Evolutionary conservation across 257 asterid species (phyloP).

Genomic region (Petunia axillaris): DNA sequence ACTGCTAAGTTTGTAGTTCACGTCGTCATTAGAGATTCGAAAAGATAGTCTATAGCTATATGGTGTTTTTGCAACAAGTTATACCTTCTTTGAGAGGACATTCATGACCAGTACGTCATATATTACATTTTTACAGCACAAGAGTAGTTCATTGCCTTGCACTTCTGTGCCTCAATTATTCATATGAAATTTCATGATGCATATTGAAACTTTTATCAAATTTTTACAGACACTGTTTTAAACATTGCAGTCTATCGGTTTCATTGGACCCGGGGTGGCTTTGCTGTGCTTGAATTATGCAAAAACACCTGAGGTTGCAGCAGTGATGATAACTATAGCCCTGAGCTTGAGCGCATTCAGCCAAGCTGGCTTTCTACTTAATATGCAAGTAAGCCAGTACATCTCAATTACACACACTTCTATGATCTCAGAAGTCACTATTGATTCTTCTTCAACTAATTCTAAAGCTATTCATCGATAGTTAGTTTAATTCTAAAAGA

Average conservation of each 20-base stretch:
- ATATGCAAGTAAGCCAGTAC: conserved; percentile 79
- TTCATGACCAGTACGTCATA: not conserved
- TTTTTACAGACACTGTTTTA: not conserved
- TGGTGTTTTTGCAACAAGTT: not conserved
- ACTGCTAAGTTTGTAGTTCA: not conserved
- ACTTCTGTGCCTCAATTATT: not conserved
- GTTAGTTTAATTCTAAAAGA: not conserved
- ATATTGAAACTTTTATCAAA: not conserved
- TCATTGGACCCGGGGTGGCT: conserved; percentile 90
- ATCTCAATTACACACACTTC: not conserved
- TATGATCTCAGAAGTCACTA: not conserved
- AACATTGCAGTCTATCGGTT: conserved; percentile 73
- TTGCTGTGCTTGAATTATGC: conserved; percentile 80
- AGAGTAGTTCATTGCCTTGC: not conserved
- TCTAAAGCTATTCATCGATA: not conserved
- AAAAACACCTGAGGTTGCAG: conserved; percentile 67
- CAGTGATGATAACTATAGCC: conserved; percentile 61
- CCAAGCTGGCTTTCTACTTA: conserved; percentile 93
- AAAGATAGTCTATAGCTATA: not conserved
- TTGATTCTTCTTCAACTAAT: not conserved
- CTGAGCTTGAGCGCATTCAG: conserved; percentile 90
- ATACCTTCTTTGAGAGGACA: not conserved
- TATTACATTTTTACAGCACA: not conserved
- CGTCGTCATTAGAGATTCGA: not conserved
- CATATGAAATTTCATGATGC: not conserved